Evolutionary conservation across 352 stramenopile species (phyloP), one percentile per base, ranked within the genome.

Genomic region (Plasmopara viticola): DNA sequence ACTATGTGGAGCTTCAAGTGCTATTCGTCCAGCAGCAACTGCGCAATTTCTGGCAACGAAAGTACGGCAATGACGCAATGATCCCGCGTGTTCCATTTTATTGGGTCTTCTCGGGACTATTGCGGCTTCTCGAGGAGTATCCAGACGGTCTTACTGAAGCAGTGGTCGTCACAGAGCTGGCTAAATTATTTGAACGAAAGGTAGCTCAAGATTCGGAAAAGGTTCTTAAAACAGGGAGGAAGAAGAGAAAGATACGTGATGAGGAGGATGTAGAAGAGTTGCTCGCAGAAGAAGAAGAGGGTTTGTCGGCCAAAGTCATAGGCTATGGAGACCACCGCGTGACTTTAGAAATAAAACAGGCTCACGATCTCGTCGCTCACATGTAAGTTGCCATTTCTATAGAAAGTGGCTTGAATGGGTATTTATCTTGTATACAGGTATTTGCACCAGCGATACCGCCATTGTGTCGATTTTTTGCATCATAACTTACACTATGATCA

Each of bases 81-180:
- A 30, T 48, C 6, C 47, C 62, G 3, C 17, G 15, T 10, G 48
- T 85, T 7, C 68, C 77, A 4, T 88, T 75, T 20, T 64, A 64
- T 31, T 88, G 77, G 77, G 70, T 84, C 20, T 57, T 85, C 34
- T 70, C 74, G 20, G 75, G 75, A 57, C 50, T 84, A 4, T 44
- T 90, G 44, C 66, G 62, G 0, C 45, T 90, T 9, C 50, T 85
- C 13, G 71, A 80, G 46, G 73, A 76, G 48, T 88, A 88, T 53
- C 80, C 80, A 1, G 74, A 84, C 55, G 80, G 80, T 14, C 46
- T 90, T 5, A 88, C 80, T 0, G 69, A 86, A 38, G 74, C 73
- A 1, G 58, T 88, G 9, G 57, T 86, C 15, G 35, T 87, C 15
- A 87, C 75, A 4, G 80, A 90, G 51, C 41, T 90, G 34, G 63